phyloP scores from a whole-genome alignment of 257 asterid genomes.

The Solanum commersonii region DNA sequence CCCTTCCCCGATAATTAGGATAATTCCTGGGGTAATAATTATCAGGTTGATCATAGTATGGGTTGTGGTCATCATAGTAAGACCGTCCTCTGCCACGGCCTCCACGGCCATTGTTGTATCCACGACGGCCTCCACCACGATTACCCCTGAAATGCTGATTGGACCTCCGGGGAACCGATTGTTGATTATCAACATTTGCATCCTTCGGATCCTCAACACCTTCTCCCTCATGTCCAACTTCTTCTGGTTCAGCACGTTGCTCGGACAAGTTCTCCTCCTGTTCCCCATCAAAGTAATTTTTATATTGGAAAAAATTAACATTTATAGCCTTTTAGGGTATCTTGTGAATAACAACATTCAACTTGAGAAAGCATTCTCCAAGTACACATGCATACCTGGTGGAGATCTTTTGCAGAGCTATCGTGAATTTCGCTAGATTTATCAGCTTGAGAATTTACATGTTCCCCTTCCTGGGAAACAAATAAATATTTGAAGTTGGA shows the following conservation, averaged over 20 bases:
- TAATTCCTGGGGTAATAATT: constrained; percentile 29
- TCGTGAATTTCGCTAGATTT: not conserved
- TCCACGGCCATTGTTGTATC: constrained; percentile 12
- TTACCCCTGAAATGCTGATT: constrained; percentile 42
- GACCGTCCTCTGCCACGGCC: constrained; percentile 27
- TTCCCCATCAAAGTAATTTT: not conserved
- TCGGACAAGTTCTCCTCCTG: not conserved
- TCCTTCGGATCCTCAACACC: constrained; percentile 14
- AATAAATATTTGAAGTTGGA: not conserved
- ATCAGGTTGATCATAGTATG: constrained; percentile 34
- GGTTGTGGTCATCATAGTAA: constrained; percentile 33
- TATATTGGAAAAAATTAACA: not conserved
- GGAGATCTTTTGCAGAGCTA: not conserved
- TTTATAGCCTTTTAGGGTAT: not conserved
- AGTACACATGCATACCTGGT: not conserved
- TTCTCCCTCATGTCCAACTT: not conserved
- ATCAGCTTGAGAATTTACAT: not conserved
- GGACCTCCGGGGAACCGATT: constrained; percentile 13
- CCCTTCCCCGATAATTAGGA: constrained; percentile 40
- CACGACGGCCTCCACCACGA: constrained; percentile 33
- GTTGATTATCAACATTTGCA: constrained; percentile 14
- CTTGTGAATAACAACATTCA: not conserved
- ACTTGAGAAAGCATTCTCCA: not conserved
- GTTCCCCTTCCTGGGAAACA: not conserved
- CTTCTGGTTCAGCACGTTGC: not conserved